Percentiles rank a stretch among this genome's conserved stretches.
These are phyloP conservation scores for Cutaneotrichosporon daszewskae DNA, from an alignment of 1,284 basidiomycete genomes.

Conservation along the genomic window DNA sequence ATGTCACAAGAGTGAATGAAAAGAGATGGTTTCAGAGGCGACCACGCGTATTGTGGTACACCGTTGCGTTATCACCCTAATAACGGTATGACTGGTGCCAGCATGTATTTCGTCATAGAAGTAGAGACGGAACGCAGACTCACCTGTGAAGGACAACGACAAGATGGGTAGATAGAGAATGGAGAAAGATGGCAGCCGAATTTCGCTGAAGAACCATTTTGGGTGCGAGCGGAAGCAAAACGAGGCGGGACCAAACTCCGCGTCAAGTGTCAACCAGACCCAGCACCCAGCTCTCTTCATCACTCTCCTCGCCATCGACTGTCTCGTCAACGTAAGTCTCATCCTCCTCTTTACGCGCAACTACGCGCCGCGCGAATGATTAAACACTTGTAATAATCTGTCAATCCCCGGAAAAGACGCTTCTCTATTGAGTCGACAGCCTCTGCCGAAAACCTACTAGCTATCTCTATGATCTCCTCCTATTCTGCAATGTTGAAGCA, in stretches of 20 bases:
- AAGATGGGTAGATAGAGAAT: background rate
- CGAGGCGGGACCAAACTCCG: slow-evolving; percentile 1
- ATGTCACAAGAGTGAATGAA: too few species aligned
- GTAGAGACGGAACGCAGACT: background rate
- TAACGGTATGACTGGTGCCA: slow-evolving; percentile 44
- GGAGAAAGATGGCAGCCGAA: background rate
- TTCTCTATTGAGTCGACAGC: slow-evolving; percentile 27
- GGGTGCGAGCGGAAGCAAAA: slow-evolving; percentile 1
- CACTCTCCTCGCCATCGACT: background rate
- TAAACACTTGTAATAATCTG: slow-evolving; percentile 50
- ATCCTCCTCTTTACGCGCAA: too few species aligned
- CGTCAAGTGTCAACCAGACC: too few species aligned
- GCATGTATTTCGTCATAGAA: slow-evolving; percentile 32
- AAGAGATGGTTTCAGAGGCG: too few species aligned
- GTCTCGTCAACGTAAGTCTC: background rate
- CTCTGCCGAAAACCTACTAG: slow-evolving; percentile 32
- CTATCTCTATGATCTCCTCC: slow-evolving; percentile 24
- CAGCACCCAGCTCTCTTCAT: too few species aligned
- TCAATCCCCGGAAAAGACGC: slow-evolving; percentile 54
- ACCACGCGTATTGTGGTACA: slow-evolving; percentile 28
- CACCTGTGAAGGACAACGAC: too few species aligned
- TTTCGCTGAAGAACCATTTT: background rate
- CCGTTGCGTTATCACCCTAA: slow-evolving; percentile 25
- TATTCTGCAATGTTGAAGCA: slow-evolving; percentile 9
- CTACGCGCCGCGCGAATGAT: slow-evolving; percentile 36